These are phyloP conservation scores for Rhododendron ferrugineum DNA, from an alignment of 148 eudicot genomes.

Conservation along the genomic window DNA sequence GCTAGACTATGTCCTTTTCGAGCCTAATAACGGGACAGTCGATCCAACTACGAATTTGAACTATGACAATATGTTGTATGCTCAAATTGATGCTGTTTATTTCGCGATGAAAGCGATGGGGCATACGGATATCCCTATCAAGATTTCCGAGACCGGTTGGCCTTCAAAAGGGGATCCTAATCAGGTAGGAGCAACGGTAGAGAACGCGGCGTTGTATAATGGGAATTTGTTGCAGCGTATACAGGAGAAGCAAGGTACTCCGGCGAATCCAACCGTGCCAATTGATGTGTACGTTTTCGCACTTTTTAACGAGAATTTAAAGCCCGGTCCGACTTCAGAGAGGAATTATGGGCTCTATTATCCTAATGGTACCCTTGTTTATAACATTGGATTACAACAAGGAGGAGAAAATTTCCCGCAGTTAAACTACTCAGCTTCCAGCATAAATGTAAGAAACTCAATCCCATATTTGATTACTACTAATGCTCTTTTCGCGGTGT, in stretches of 20 bases:
- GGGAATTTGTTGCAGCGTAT: constrained; percentile 65
- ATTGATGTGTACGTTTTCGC: constrained; percentile 77
- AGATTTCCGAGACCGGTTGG: constrained; percentile 90
- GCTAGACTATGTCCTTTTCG: constrained; percentile 55
- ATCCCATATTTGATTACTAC: not conserved
- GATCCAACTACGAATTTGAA: constrained; percentile 57
- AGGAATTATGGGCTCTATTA: constrained; percentile 80
- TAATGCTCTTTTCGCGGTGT: not conserved
- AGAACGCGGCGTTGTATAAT: constrained; percentile 73
- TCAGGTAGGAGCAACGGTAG: constrained; percentile 64
- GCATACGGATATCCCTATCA: constrained; percentile 46
- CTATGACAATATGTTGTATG: constrained; percentile 85
- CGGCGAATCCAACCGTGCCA: constrained; percentile 55
- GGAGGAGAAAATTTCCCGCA: constrained; percentile 44
- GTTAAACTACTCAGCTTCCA: constrained; percentile 33
- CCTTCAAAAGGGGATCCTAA: constrained; percentile 73
- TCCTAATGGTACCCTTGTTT: constrained; percentile 71
- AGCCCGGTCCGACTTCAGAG: constrained; percentile 83
- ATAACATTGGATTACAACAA: constrained; percentile 54
- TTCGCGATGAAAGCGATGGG: constrained; percentile 67
- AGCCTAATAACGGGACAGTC: constrained; percentile 48
- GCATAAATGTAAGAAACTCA: constrained; percentile 25
- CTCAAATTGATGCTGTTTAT: constrained; percentile 89
- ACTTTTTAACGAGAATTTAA: constrained; percentile 77
- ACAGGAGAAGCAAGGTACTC: constrained; percentile 57